Conservation (phyloP, 1,284 basidiomycete species). For the Cryptococcus deneoformans region DNA sequence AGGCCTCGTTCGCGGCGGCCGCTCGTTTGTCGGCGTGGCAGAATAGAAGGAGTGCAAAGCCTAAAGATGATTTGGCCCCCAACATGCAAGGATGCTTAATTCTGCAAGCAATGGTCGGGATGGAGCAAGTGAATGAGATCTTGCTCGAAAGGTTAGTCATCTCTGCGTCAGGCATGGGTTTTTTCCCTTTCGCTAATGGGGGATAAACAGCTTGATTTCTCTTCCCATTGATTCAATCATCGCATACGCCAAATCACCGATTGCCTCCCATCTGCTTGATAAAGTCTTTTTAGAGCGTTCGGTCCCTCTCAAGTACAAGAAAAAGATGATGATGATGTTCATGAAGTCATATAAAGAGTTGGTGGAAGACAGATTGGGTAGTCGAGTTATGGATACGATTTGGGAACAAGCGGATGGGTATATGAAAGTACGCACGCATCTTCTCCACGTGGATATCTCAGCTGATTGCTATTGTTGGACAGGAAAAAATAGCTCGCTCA, state of each 20-base stretch:
- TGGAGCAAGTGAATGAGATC: slow-evolving; percentile 63
- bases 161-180: neutral
- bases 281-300: slow-evolving; percentile 66
- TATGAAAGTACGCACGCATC: slow-evolving; percentile 62
- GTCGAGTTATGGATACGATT: slow-evolving; percentile 78
- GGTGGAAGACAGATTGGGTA: slow-evolving; percentile 82
- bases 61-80: slow-evolving; percentile 52
- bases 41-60: slow-evolving; percentile 37
- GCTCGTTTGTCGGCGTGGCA: slow-evolving; percentile 39
- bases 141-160: slow-evolving; percentile 63
- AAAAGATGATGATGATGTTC: slow-evolving; percentile 68
- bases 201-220: slow-evolving; percentile 57
- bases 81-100: slow-evolving; percentile 83
- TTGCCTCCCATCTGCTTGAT: slow-evolving; percentile 79
- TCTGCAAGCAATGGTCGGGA: slow-evolving; percentile 71
- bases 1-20: slow-evolving; percentile 37
- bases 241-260: slow-evolving; percentile 65
- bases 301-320: slow-evolving; percentile 64
- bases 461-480: neutral
- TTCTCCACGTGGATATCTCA: neutral
- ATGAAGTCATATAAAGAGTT: slow-evolving; percentile 73
- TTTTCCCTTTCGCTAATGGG: neutral
- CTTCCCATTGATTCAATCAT: slow-evolving; percentile 62
- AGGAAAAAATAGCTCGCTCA: slow-evolving; percentile 87
- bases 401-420: slow-evolving; percentile 83